Base-by-base conservation (phyloP, 345 rosid species). In the Salix arbutifolia region DNA sequence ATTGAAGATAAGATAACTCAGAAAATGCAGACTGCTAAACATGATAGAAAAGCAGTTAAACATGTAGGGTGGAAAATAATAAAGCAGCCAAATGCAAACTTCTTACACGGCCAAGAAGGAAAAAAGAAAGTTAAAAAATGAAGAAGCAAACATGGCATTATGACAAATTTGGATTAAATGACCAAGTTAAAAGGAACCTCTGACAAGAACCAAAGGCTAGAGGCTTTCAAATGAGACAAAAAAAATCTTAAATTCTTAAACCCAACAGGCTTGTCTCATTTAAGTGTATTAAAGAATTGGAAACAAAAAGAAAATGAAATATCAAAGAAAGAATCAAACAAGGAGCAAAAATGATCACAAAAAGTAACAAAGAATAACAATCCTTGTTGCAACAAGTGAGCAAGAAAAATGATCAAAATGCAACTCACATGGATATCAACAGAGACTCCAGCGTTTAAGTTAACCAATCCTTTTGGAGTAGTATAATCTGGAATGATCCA, bases 401-500 rank as follows among this genome's bases (percentile, higher is more conserved):
- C 53, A 70, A 79, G 44, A 70, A 62, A 9, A 67, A 33, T 56
- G 16, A 65, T 31, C 9, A 50, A 66, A 72, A 76, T 28, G 74
- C 52, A 60, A 88, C 92, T 88, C 79, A 89, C 90, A 71, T 78
- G 16, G 13, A 50, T 65, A 35, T 75, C 65, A 35, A 60, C 28
- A 19, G 75, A 44, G 16, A 38, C 53, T 70, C 74, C 82, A 71
- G 70, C 58, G 64, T 75, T 53, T 12, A 66, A 78, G 18, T 25
- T 50, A 71, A 76, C 40, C 0, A 74, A 69, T 42, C 61, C 83
- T 48, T 26, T 72, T 65, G 78, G 80, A 65, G 82, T 66, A 82
- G 83, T 72, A 64, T 80, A 85, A 80, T 84, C 87, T 3, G 89
- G 84, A 76, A 82, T 73, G 69, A 91, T 85, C 98, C 98, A 91